Evolutionary conservation across 345 rosid species (phyloP), one percentile per base, ranked within the genome.

Genomic region (Acer saccharum): DNA sequence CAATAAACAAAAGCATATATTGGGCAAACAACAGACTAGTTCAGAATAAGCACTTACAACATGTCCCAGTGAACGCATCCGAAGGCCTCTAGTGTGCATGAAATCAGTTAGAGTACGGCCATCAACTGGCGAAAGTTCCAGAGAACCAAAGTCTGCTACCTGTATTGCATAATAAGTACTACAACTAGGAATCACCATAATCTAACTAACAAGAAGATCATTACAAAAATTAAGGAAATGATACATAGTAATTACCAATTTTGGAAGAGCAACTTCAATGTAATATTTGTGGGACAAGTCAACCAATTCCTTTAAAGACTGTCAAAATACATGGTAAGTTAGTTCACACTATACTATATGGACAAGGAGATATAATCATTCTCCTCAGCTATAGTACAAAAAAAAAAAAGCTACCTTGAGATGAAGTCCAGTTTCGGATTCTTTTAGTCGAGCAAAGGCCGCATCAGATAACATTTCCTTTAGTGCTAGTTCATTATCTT

Each of bases 71-170:
- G 99, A 96, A 75, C 92, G 94, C 97, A 96, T 92, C 81, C 85
- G 90, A 84, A 96, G 97, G 83, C 99, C 99, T 86, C 99, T 96
- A 74, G 99, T 92, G 83, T 96, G 99, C 99, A 96, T 92, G 87
- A 96, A 96, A 84, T 96, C 99, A 71, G 98, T 96, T 71, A 96
- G 86, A 75, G 99, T 96, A 84, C 97, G 95, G 17, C 99, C 98
- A 90, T 96, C 99, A 67, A 96, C 99, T 35, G 99, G 99, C 48
- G 99, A 96, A 73, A 96, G 98, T 78, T 96, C 99, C 81, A 96
- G 81, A 2, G 99, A 96, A 84, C 95, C 98, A 89, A 96, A 96
- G 88, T 96, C 99, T 84, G 99, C 94, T 69, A 96, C 99, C 99
- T 96, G 90, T 44, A 81, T 84, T 69, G 57, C 66, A 69, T 61